Evolutionary conservation across 2,329 filamentous ascomycete species (phyloP).

Genomic region (Geoglossum cookeanum): DNA sequence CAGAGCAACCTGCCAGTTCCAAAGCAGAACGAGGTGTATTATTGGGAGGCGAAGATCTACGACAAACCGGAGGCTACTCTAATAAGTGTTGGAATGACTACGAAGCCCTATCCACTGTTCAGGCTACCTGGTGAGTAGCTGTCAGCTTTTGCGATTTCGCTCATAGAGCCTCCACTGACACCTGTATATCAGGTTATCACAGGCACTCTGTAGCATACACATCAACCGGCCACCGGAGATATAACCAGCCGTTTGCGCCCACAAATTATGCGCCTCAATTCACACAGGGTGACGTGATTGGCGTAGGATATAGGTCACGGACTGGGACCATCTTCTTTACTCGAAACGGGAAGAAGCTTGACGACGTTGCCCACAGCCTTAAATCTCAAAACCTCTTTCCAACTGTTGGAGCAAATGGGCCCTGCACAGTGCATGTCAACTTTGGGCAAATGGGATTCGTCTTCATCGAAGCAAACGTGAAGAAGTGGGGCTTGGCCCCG

Average conservation of each 20-base stretch:
- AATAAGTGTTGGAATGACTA: constrained; percentile 83
- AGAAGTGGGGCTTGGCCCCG: constrained; percentile 96
- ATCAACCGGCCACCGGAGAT: constrained; percentile 68
- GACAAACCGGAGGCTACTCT: constrained; percentile 83
- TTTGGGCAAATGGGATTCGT: constrained; percentile 97
- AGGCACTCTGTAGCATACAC: constrained; percentile 84
- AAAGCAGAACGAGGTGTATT: constrained; percentile 98
- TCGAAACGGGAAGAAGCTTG: constrained; percentile 89
- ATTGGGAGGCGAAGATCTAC: constrained; percentile 98
- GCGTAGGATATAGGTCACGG: constrained; percentile 83
- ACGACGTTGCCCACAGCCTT: constrained; percentile 81
- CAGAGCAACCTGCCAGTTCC: constrained; percentile 92
- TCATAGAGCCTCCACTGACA: background rate
- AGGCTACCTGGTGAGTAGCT: constrained; percentile 59
- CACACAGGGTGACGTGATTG: constrained; percentile 88
- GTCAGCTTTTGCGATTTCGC: background rate
- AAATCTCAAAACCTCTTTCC: constrained; percentile 97
- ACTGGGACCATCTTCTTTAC: constrained; percentile 97
- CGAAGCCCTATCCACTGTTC: constrained; percentile 93
- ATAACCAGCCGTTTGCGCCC: constrained; percentile 76
- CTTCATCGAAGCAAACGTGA: constrained; percentile 97
- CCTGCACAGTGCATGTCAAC: constrained; percentile 85
- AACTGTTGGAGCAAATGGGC: constrained; percentile 87
- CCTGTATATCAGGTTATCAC: constrained; percentile 48
- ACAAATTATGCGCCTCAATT: constrained; percentile 67